These are phyloP conservation scores for Globisporangium iwayamae DNA, from an alignment of 352 stramenopile species.

Conservation along the genomic window DNA sequence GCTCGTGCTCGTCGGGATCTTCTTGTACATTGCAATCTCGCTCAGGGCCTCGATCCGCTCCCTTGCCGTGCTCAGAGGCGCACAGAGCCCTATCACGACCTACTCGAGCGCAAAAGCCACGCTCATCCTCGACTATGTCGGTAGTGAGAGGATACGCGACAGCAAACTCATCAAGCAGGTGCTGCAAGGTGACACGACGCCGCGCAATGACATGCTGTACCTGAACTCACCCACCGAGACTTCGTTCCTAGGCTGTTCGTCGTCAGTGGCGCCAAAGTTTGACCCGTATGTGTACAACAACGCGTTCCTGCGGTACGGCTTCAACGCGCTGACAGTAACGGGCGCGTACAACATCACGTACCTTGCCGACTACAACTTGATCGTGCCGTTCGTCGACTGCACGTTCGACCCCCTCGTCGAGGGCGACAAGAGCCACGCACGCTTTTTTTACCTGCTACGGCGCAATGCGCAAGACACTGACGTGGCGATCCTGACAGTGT, in stretches of 20 bases:
- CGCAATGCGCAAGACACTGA: not conserved
- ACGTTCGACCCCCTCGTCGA: not conserved
- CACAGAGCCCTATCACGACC: not conserved
- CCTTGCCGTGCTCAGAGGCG: not conserved
- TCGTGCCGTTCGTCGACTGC: conserved; percentile 26
- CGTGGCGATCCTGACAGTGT: not conserved
- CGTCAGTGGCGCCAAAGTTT: not conserved
- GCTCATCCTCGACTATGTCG: conserved; percentile 29
- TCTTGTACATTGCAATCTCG: conserved; percentile 9
- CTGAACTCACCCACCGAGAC: conserved; percentile 22
- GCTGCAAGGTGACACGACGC: conserved; percentile 25
- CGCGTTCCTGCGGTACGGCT: conserved; percentile 8
- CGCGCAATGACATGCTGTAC: conserved; percentile 27
- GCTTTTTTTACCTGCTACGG: conserved; percentile 1
- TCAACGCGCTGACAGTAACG: conserved; percentile 2
- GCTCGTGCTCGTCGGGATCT: not conserved
- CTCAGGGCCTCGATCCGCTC: not conserved
- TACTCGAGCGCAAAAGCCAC: conserved; percentile 3
- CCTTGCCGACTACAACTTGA: conserved; percentile 22
- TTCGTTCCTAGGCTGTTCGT: conserved; percentile 19
- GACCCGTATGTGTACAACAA: conserved; percentile 6
- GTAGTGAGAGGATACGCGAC: conserved; percentile 24
- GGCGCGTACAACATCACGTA: conserved; percentile 19
- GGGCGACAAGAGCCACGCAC: not conserved
- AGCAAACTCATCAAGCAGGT: conserved; percentile 25